Evolutionary conservation across 31 red algal genomes (phyloP).

Genomic region (Bonnemaisonia californica): DNA sequence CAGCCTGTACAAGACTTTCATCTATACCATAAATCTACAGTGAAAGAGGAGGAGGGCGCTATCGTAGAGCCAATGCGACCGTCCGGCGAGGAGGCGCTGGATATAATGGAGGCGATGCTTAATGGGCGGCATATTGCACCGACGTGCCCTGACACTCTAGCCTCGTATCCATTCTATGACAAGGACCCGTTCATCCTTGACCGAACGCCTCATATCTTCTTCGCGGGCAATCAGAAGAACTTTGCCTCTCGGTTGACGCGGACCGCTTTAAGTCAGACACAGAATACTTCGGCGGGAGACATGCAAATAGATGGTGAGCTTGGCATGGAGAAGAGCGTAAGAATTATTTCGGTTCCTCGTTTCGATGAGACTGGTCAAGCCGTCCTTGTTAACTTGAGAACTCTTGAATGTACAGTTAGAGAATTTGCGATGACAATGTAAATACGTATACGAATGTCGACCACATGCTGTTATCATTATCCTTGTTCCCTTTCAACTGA

Average conservation of each 20-base stretch:
- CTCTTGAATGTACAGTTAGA: slow-evolving; percentile 50
- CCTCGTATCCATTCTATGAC: slow-evolving; percentile 68
- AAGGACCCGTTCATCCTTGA: slow-evolving; percentile 84
- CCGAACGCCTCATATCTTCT: slow-evolving; percentile 75
- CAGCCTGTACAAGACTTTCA: slow-evolving; percentile 82
- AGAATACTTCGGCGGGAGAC: slow-evolving; percentile 13
- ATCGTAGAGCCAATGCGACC: slow-evolving; percentile 9
- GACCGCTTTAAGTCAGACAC: not conserved
- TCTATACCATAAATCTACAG: slow-evolving; percentile 29
- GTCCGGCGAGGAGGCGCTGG: slow-evolving; percentile 45
- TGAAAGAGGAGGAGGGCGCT: not conserved
- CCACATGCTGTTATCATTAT: too few relatives aligned
- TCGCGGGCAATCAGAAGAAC: slow-evolving; percentile 75
- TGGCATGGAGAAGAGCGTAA: slow-evolving; percentile 25
- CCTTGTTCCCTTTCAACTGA: too few relatives aligned
- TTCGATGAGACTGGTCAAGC: slow-evolving; percentile 71
- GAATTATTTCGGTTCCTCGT: slow-evolving; percentile 59
- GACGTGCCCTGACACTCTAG: slow-evolving; percentile 90
- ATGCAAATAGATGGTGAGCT: slow-evolving; percentile 43
- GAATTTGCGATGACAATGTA: slow-evolving; percentile 57
- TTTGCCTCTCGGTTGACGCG: slow-evolving; percentile 59
- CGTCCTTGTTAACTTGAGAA: slow-evolving; percentile 71
- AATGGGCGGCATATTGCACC: slow-evolving; percentile 80
- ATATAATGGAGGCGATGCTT: slow-evolving; percentile 76
- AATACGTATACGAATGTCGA: too few relatives aligned